Evolutionary conservation across 2,329 filamentous ascomycete species (phyloP).

Genomic region (Emergomyces pasteurianus): DNA sequence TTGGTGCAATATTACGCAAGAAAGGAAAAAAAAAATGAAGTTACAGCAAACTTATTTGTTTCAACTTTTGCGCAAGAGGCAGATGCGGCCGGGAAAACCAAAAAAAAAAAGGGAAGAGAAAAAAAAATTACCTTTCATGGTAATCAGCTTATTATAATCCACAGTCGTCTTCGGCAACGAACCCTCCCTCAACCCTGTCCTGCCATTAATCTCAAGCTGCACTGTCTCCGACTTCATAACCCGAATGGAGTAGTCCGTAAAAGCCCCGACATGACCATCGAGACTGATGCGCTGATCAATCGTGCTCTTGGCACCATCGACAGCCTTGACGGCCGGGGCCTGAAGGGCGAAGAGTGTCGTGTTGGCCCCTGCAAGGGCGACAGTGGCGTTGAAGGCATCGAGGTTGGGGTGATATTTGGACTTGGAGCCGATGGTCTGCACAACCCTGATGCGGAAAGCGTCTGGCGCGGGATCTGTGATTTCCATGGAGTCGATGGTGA

Average conservation of each 20-base stretch:
- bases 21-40: too few relatives aligned
- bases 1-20: background rate
- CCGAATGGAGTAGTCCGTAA: slow-evolving; percentile 38
- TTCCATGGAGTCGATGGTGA: slow-evolving; percentile 39
- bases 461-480: slow-evolving; percentile 40
- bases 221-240: slow-evolving; percentile 40
- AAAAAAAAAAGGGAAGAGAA: background rate
- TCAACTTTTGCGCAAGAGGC: too few relatives aligned
- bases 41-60: too few relatives aligned
- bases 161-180: slow-evolving; percentile 39
- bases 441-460: slow-evolving; percentile 38
- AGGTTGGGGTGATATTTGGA: slow-evolving; percentile 44
- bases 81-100: too few relatives aligned
- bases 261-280: slow-evolving; percentile 31
- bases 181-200: slow-evolving; percentile 40
- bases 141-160: slow-evolving; percentile 44
- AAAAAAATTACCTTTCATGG: slow-evolving; percentile 40
- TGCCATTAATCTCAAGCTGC: slow-evolving; percentile 39
- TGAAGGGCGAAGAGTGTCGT: slow-evolving; percentile 34
- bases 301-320: slow-evolving; percentile 30
- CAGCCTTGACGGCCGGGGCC: slow-evolving; percentile 35
- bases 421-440: slow-evolving; percentile 35
- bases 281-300: slow-evolving; percentile 37
- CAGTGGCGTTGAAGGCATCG: slow-evolving; percentile 40
- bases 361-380: slow-evolving; percentile 35